These are phyloP conservation scores for Colletotrichum eleusines DNA, from an alignment of 2,329 filamentous ascomycete species.

Conservation along the genomic window DNA sequence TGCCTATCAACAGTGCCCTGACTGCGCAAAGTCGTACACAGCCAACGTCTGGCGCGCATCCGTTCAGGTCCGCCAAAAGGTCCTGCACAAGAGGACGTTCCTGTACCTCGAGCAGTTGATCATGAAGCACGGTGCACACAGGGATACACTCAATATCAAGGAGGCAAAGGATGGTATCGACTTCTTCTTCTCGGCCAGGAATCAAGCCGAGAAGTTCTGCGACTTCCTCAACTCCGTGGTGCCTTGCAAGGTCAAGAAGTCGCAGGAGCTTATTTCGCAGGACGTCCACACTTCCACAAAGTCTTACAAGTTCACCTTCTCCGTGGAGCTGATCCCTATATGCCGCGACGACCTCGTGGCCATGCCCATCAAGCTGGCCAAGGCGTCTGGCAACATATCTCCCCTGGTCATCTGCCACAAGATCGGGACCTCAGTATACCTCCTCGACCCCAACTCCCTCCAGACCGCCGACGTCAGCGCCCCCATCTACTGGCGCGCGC, in stretches of 20 bases:
- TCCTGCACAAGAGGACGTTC: slow-evolving; percentile 88
- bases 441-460: slow-evolving; percentile 90
- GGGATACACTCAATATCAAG: slow-evolving; percentile 97
- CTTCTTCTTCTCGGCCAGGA: slow-evolving; percentile 91
- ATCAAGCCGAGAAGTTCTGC: slow-evolving; percentile 91
- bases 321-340: slow-evolving; percentile 89
- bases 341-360: slow-evolving; percentile 99
- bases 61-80: slow-evolving; percentile 97
- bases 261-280: slow-evolving; percentile 88
- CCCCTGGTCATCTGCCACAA: slow-evolving; percentile 85
- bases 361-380: slow-evolving; percentile 88
- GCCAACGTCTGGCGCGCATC: slow-evolving; percentile 94
- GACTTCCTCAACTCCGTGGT: slow-evolving; percentile 89
- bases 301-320: slow-evolving; percentile 95
- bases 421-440: slow-evolving; percentile 89
- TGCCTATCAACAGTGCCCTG: slow-evolving; percentile 91
- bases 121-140: slow-evolving; percentile 90
- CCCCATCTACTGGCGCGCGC: slow-evolving; percentile 89
- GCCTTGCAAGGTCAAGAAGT: slow-evolving; percentile 82
- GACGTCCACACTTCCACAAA: slow-evolving; percentile 92
- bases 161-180: slow-evolving; percentile 96
- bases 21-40: slow-evolving; percentile 96
- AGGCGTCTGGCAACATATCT: slow-evolving; percentile 87
- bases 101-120: slow-evolving; percentile 90
- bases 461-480: slow-evolving; percentile 89